Base-by-base conservation (phyloP, 1,284 basidiomycete genomes). In the Trametes pubescens region DNA sequence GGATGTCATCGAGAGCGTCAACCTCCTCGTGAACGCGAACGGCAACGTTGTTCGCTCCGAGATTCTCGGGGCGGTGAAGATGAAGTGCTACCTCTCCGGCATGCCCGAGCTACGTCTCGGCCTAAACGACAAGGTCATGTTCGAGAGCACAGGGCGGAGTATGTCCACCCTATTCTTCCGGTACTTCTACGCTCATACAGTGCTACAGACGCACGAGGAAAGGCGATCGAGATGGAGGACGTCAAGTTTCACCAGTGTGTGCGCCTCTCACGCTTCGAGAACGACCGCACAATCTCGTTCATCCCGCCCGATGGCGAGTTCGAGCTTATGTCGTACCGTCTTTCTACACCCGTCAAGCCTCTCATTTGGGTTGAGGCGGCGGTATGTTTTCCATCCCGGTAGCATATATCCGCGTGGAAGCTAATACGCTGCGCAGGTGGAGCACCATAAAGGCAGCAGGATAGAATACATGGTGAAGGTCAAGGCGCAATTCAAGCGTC, bases 161-260 rank as follows among this genome's bases (percentile, higher is more conserved):
- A 74, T 74, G 93, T 83, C 40, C 21, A 5, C 26, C n/a, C 29
- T 32, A 0, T 14, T 46, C 51, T 64, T 44, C 40, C 21, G 29
- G 49, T 26, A 5, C 38, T 32, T 32, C 54, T n/a, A 16, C 22
- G 11, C 14, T 56, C 1, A 38, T 9, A 0, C 51, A 14, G n/a
- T 48, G 43, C 34, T 37, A 49, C 74, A 95, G 95, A 96, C 32
- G 92, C 97, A 2, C 88, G 97, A 22, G 98, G 98, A 7, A 99
- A 99, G 79, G 91, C 96, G 4, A 98, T 99, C 74, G 98, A 99
- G 80, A 98, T 99, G 94, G 98, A 99, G 78, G 98, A 99, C 75
- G 95, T 99, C 80, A 99, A 98, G 77, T 99, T 99, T 82, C 98
- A 99, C 77, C 98, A 99, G 83, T 99, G 98, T 75, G 98, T 99